Evolutionary conservation across 345 rosid species (phyloP).

Genomic region (Populus simonii): DNA sequence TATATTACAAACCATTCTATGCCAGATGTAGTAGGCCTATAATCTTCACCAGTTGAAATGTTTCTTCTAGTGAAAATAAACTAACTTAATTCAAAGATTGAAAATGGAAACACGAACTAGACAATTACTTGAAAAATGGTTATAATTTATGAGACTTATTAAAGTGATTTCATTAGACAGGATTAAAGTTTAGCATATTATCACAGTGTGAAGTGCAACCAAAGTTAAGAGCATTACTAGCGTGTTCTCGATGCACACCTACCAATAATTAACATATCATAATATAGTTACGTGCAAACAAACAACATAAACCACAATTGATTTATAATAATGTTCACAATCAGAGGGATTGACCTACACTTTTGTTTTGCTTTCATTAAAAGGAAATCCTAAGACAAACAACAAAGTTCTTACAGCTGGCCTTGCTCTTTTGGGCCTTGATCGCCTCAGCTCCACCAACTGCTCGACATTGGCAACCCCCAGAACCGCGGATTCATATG

Average conservation of each 20-base stretch:
- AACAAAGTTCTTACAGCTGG: constrained; percentile 48
- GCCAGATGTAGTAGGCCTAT: neutral
- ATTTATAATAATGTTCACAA: too few relatives aligned
- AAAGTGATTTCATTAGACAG: neutral
- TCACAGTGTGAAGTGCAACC: neutral
- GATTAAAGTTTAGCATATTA: neutral
- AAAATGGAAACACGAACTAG: neutral
- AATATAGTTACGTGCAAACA: too few relatives aligned
- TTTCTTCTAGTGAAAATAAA: neutral
- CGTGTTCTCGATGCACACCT: too few relatives aligned
- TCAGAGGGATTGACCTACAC: too few relatives aligned
- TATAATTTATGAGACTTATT: neutral
- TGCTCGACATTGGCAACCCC: constrained; percentile 61
- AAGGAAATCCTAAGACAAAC: neutral
- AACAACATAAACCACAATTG: too few relatives aligned
- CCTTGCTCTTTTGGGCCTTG: constrained; percentile 65
- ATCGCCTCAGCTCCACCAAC: constrained; percentile 67
- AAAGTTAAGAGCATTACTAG: neutral
- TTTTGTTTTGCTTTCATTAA: too few relatives aligned
- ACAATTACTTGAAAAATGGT: neutral
- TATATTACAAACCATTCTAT: neutral
- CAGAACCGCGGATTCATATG: constrained; percentile 78
- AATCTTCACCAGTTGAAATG: neutral
- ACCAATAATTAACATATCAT: too few relatives aligned
- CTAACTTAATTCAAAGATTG: neutral